Evolutionary conservation across 306 rosid species (phyloP).

Genomic region (Cucumis hystrix): DNA sequence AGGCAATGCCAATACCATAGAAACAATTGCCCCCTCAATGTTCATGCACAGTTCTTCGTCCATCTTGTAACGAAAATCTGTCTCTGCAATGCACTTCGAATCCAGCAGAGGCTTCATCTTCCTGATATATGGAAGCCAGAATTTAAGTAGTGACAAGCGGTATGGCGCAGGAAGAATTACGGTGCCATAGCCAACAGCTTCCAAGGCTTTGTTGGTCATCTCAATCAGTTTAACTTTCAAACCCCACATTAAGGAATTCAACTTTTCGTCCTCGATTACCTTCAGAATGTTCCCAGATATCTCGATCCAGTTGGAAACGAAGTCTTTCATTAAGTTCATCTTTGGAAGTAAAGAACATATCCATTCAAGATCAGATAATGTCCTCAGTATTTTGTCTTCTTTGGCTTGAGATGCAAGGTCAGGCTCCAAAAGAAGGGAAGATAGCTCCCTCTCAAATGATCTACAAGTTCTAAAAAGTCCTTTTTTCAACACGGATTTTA

Average conservation of each 20-base stretch:
- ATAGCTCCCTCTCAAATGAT: constrained; percentile 44
- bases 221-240: constrained; percentile 69
- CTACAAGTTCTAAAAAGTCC: constrained; percentile 43
- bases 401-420: constrained; percentile 20
- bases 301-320: constrained; percentile 61
- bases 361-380: constrained; percentile 86
- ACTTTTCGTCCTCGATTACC: constrained; percentile 50
- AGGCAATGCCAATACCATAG: constrained; percentile 65
- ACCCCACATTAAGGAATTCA: constrained; percentile 68
- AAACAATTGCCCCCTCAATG: constrained; percentile 71
- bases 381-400: constrained; percentile 36
- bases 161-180: constrained; percentile 63
- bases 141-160: constrained; percentile 46
- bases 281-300: constrained; percentile 40
- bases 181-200: constrained; percentile 82
- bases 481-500: constrained; percentile 37
- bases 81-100: constrained; percentile 35
- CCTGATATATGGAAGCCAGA: constrained; percentile 79
- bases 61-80: constrained; percentile 48
- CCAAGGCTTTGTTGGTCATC: constrained; percentile 72
- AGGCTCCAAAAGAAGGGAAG: constrained; percentile 37
- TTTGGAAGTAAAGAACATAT: constrained; percentile 63
- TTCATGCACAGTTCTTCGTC: constrained; percentile 66
- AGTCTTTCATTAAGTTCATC: constrained; percentile 75
- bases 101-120: constrained; percentile 77